Percentiles rank a stretch among this genome's conserved stretches.
These are phyloP conservation scores for Mycena polygramma DNA, from an alignment of 768 basidiomycete species.

Conservation along the genomic window DNA sequence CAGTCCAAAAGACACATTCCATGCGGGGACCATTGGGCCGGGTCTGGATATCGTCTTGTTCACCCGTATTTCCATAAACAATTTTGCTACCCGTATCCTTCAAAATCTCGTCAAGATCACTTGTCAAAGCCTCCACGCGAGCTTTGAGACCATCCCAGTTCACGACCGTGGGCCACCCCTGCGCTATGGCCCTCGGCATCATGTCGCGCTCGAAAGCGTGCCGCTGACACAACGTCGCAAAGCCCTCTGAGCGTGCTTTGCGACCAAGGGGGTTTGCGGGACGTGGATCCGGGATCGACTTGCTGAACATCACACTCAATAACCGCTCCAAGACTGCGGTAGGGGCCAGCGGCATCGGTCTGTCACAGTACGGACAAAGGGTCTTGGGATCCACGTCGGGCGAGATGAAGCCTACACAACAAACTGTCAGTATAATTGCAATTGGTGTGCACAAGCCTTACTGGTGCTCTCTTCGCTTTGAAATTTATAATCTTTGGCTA, in stretches of 20 bases:
- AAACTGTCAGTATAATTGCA: too few relatives aligned
- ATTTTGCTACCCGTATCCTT: background rate
- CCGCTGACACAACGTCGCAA: background rate
- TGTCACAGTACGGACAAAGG: conserved; percentile 6
- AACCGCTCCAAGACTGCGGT: background rate
- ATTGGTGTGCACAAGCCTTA: too few relatives aligned
- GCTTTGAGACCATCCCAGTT: background rate
- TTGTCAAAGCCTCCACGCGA: background rate
- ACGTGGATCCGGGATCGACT: background rate
- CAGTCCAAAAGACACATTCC: conserved; percentile 14
- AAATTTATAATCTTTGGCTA: too few relatives aligned
- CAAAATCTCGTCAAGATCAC: background rate
- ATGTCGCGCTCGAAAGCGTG: conserved; percentile 1
- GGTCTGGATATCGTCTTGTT: background rate
- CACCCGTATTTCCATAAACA: background rate
- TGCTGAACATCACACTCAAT: background rate
- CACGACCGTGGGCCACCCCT: conserved; percentile 9
- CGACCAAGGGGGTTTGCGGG: conserved; percentile 14
- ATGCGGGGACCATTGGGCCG: background rate
- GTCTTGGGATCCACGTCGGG: background rate
- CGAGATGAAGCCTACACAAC: background rate
- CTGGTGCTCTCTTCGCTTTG: too few relatives aligned
- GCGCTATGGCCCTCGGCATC: background rate
- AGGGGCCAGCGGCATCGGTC: background rate
- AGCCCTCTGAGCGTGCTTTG: background rate